Conservation (phyloP, 2,329 filamentous ascomycete species). For the Sclerotinia spermophila region DNA sequence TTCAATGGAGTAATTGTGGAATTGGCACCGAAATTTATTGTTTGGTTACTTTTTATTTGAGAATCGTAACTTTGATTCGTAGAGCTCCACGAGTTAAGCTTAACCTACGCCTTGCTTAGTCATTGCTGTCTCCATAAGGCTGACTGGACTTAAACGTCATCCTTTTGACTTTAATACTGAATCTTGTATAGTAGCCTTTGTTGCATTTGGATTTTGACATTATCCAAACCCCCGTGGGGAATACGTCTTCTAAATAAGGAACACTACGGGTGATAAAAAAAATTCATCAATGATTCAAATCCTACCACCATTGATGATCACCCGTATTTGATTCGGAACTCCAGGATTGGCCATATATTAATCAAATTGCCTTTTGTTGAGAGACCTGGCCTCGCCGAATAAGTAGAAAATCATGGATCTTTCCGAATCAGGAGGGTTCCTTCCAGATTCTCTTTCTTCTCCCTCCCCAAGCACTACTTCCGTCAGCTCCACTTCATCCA, state of each 20-base stretch:
- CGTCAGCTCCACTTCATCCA: conserved; percentile 35
- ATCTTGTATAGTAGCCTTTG: background rate
- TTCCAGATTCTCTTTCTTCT: conserved; percentile 47
- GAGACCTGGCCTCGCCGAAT: background rate
- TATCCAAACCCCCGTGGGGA: background rate
- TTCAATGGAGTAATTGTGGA: background rate
- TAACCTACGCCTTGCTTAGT: conserved; percentile 9
- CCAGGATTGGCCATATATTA: background rate
- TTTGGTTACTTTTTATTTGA: background rate
- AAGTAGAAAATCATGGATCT: background rate
- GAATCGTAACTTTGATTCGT: background rate
- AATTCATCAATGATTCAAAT: background rate
- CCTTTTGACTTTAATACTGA: background rate
- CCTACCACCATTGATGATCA: background rate
- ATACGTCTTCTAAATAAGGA: background rate
- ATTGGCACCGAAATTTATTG: background rate
- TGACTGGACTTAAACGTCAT: background rate
- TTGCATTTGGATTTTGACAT: background rate
- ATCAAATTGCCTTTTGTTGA: background rate
- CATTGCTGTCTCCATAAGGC: background rate
- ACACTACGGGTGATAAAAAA: background rate
- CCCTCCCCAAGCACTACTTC: conserved; percentile 52
- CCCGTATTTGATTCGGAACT: background rate
- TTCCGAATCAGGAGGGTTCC: conserved; percentile 46
- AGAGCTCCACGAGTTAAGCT: conserved; percentile 3